Percentiles rank a stretch among this genome's conserved stretches.
These are phyloP conservation scores for Malus domestica DNA, from an alignment of 306 rosid species.

Conservation along the genomic window DNA sequence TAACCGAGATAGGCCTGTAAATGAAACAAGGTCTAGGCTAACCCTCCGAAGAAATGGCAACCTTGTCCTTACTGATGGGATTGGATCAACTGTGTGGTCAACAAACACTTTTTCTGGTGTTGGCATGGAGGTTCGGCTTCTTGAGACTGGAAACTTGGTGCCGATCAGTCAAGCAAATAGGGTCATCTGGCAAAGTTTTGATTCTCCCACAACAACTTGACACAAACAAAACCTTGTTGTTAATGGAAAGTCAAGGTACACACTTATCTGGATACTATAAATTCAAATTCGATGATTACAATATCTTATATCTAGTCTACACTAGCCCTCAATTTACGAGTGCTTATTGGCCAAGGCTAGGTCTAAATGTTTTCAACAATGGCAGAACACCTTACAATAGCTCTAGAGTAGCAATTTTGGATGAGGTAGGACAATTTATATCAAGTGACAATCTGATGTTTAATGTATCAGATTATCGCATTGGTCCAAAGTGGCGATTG, in stretches of 20 bases:
- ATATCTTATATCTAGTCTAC: not conserved
- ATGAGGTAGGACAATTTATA: not conserved
- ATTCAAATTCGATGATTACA: not conserved
- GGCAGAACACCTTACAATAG: conserved; percentile 24
- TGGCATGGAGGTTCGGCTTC: not conserved
- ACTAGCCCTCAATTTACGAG: not conserved
- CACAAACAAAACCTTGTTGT: not conserved
- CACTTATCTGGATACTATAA: not conserved
- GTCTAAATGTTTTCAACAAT: not conserved
- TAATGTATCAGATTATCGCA: conserved; percentile 11
- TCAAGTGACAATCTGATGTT: conserved; percentile 8
- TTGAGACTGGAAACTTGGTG: conserved; percentile 14
- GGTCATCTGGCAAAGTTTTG: conserved; percentile 19
- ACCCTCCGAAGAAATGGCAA: conserved; percentile 12
- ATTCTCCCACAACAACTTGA: conserved; percentile 11
- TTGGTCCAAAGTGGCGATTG: conserved; percentile 9
- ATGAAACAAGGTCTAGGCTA: not conserved
- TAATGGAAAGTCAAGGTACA: not conserved
- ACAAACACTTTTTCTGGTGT: not conserved
- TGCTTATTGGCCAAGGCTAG: conserved; percentile 11
- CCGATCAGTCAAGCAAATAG: not conserved
- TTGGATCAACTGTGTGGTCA: conserved; percentile 10
- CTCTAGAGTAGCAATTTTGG: conserved; percentile 16
- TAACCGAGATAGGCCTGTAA: not conserved
- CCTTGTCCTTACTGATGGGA: conserved; percentile 5